Conservation (phyloP, 2,329 filamentous ascomycete species). For the Dactylellina parvicollis region DNA sequence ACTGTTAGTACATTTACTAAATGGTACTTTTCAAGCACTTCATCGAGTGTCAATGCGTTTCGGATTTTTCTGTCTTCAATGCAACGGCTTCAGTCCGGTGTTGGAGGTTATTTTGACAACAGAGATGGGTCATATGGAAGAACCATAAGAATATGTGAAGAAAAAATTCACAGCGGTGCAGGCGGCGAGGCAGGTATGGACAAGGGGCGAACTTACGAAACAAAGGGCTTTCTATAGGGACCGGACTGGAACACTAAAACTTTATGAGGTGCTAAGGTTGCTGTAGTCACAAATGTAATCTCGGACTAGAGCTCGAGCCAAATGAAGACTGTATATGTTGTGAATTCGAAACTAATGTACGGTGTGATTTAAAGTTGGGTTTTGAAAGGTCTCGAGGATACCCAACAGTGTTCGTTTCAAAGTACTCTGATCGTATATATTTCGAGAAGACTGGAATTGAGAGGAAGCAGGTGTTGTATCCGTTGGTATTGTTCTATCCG, state of each 20-base stretch:
- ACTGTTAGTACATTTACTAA: constrained; percentile 43
- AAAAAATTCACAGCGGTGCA: not conserved
- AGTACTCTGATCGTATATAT: constrained; percentile 17
- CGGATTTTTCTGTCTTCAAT: constrained; percentile 27
- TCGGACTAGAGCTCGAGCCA: constrained; percentile 1
- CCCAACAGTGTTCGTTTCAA: constrained; percentile 44
- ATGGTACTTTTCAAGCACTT: not conserved
- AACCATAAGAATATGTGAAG: not conserved
- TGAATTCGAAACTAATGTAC: constrained; percentile 17
- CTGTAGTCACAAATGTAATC: not conserved
- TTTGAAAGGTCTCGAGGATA: constrained; percentile 18
- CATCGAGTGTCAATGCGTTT: constrained; percentile 40
- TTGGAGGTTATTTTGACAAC: constrained; percentile 11
- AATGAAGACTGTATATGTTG: constrained; percentile 9
- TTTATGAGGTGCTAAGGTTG: not conserved
- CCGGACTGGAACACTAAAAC: not conserved
- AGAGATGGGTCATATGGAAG: not conserved
- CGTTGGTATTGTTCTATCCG: constrained; percentile 18
- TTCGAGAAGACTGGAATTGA: constrained; percentile 19
- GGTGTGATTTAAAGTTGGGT: constrained; percentile 21
- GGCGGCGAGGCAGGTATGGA: constrained; percentile 9
- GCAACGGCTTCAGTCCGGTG: constrained; percentile 18
- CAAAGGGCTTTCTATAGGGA: constrained; percentile 6
- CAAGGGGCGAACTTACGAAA: constrained; percentile 41
- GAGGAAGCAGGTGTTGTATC: constrained; percentile 11